These are phyloP conservation scores for Polygonum aviculare DNA, from an alignment of 148 eudicot genomes.

Conservation along the genomic window DNA sequence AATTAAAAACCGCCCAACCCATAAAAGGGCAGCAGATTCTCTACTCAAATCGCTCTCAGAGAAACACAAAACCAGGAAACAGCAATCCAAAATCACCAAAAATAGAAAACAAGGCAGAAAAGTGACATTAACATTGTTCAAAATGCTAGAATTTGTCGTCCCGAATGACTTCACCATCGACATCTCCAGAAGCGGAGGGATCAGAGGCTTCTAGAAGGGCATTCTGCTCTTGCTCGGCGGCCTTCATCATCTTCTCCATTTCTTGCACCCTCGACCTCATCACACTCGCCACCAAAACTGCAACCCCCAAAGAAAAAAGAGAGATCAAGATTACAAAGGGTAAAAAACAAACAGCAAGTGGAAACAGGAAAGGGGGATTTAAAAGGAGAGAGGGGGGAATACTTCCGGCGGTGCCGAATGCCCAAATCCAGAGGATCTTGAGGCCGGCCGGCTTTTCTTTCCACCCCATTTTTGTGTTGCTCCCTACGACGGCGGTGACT, in stretches of 20 bases:
- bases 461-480: neutral
- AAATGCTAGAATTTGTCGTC: neutral
- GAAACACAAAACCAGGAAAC: neutral
- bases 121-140: neutral
- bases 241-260: constrained; percentile 49
- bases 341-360: neutral
- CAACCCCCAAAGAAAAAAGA: neutral
- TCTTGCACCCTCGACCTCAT: constrained; percentile 47
- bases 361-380: neutral
- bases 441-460: constrained; percentile 67
- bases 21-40: neutral
- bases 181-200: neutral
- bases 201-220: neutral
- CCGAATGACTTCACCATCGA: neutral
- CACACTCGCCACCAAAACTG: constrained; percentile 62
- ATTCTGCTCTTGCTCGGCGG: constrained; percentile 14
- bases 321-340: no score
- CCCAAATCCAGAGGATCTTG: constrained; percentile 89
- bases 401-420: constrained; percentile 77
- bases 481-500: constrained; percentile 1
- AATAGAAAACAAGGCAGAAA: neutral
- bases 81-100: neutral
- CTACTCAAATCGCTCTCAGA: neutral
- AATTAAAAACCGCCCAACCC: neutral
- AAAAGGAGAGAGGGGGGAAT: neutral